Conservation (phyloP, 1,284 basidiomycete genomes). For the Meripilus lineatus region DNA sequence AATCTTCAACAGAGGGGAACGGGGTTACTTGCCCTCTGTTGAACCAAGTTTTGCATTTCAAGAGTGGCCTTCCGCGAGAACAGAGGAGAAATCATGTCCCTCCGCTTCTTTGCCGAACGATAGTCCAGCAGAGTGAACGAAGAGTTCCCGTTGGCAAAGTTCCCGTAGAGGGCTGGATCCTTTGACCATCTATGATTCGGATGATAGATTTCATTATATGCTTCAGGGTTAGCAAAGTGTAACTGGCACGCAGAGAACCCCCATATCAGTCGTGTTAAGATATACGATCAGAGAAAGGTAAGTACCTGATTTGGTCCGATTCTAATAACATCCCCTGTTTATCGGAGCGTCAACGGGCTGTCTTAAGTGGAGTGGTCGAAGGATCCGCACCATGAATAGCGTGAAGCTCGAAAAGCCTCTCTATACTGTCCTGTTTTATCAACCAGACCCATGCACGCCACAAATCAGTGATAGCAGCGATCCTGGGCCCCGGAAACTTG, state of each 20-base stretch:
- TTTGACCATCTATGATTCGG: slow-evolving; percentile 24
- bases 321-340: slow-evolving; percentile 18
- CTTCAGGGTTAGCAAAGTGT: slow-evolving; percentile 27
- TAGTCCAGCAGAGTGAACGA: slow-evolving; percentile 22
- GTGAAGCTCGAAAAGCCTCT: slow-evolving; percentile 16
- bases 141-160: slow-evolving; percentile 20
- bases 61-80: slow-evolving; percentile 29
- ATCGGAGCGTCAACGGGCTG: not conserved
- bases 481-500: slow-evolving; percentile 20
- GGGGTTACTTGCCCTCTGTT: slow-evolving; percentile 22
- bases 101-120: slow-evolving; percentile 21
- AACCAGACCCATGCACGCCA: slow-evolving; percentile 19
- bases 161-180: slow-evolving; percentile 22
- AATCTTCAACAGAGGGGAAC: no score
- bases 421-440: slow-evolving; percentile 11
- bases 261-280: not conserved
- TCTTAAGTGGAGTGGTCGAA: not conserved
- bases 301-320: slow-evolving; percentile 19
- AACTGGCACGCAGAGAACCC: slow-evolving; percentile 17
- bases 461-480: slow-evolving; percentile 16
- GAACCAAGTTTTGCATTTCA: slow-evolving; percentile 24
- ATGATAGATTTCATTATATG: slow-evolving; percentile 27
- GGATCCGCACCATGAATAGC: slow-evolving; percentile 19
- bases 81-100: slow-evolving; percentile 24
- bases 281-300: not conserved